These are phyloP conservation scores for Phytophthora idaei DNA, from an alignment of 352 stramenopile genomes.

Conservation along the genomic window DNA sequence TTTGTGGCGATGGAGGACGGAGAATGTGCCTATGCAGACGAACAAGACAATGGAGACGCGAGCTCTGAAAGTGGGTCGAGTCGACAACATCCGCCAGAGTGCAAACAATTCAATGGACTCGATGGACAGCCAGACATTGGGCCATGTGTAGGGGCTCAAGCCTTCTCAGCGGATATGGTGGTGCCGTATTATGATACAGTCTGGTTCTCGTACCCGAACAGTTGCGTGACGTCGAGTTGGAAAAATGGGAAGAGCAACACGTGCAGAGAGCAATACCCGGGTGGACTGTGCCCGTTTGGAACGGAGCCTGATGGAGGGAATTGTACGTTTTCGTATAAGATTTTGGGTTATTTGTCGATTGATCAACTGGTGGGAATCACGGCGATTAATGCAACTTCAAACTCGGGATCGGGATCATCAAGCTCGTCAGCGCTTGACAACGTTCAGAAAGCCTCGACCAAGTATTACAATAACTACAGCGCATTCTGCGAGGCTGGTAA, in stretches of 20 bases:
- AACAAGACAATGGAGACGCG: constrained; percentile 20
- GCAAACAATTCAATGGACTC: constrained; percentile 70
- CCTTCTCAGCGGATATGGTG: constrained; percentile 58
- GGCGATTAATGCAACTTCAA: constrained; percentile 28
- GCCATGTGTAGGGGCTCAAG: constrained; percentile 62
- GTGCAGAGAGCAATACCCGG: constrained; percentile 41
- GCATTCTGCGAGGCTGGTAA: constrained; percentile 53
- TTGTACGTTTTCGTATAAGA: constrained; percentile 63
- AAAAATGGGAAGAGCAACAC: constrained; percentile 43
- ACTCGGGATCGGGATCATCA: constrained; percentile 18
- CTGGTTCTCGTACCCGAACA: constrained; percentile 79
- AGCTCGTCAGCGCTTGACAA: constrained; percentile 14
- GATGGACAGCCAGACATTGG: constrained; percentile 60
- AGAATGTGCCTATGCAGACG: constrained; percentile 49
- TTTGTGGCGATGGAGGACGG: constrained; percentile 71
- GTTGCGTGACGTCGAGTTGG: constrained; percentile 65
- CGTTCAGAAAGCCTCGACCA: constrained; percentile 22
- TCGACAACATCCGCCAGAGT: constrained; percentile 43
- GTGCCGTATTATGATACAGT: constrained; percentile 69
- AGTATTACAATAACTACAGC: constrained; percentile 49
- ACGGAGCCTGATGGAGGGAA: constrained; percentile 51
- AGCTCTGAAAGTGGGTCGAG: constrained; percentile 26
- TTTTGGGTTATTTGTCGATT: constrained; percentile 65
- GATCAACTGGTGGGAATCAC: constrained; percentile 79
- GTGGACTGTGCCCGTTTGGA: constrained; percentile 67